Percentiles rank a stretch among this genome's conserved stretches.
These are phyloP conservation scores for Neurospora sp. DNA, from an alignment of 495 filamentous ascomycete species.

Conservation along the genomic window DNA sequence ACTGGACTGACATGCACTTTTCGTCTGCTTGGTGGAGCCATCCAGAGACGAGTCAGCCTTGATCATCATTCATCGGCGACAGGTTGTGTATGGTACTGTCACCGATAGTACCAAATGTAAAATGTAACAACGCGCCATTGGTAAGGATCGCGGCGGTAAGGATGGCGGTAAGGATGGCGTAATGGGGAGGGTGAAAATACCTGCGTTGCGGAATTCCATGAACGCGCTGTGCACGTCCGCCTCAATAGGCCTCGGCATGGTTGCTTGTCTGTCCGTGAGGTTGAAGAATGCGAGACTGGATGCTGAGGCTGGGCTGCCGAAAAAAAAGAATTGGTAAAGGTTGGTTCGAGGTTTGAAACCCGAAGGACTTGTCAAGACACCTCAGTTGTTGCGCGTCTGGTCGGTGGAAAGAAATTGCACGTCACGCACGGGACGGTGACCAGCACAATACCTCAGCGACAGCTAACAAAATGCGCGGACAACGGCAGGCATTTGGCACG, in stretches of 20 bases:
- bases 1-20: slow-evolving; percentile 19
- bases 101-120: neutral
- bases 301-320: neutral
- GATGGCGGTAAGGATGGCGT: neutral
- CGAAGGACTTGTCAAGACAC: neutral
- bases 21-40: slow-evolving; percentile 4
- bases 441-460: neutral
- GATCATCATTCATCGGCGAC: slow-evolving; percentile 1
- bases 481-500: neutral
- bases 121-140: neutral
- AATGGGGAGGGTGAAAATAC: slow-evolving; percentile 8
- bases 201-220: slow-evolving; percentile 15
- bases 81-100: slow-evolving; percentile 1
- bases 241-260: slow-evolving; percentile 18
- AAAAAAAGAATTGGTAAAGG: neutral
- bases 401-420: neutral
- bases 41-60: slow-evolving; percentile 1
- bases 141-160: neutral
- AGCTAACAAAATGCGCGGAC: neutral
- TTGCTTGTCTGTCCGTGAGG: neutral
- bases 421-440: neutral
- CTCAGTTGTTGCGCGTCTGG: neutral
- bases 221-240: slow-evolving; percentile 18
- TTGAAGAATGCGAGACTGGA: neutral
- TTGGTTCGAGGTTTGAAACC: neutral